These are phyloP conservation scores for Candida maris DNA, from an alignment of 805 yeast species.

Conservation along the genomic window DNA sequence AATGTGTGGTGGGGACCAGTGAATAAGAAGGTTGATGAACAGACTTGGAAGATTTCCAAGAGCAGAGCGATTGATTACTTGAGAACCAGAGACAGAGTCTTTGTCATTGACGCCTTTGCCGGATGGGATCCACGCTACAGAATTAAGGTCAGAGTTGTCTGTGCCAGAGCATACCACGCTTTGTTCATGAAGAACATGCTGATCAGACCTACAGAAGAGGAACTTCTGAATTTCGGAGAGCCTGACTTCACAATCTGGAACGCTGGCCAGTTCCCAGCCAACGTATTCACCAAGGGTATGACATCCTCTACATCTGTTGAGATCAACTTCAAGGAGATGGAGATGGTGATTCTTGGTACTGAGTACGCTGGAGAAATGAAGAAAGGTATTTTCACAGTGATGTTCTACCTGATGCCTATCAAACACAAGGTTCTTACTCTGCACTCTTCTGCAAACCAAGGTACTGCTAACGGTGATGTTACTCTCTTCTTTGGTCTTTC, in stretches of 20 bases:
- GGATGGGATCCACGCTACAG: slow-evolving; percentile 99
- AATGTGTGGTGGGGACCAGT: slow-evolving; percentile 99
- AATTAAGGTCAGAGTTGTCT: slow-evolving; percentile 89
- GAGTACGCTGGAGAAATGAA: slow-evolving; percentile 99
- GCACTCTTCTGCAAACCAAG: slow-evolving; percentile 95
- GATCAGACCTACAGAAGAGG: slow-evolving; percentile 90
- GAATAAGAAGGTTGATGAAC: slow-evolving; percentile 88
- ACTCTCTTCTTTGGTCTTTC: slow-evolving; percentile 94
- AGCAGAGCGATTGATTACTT: slow-evolving; percentile 96
- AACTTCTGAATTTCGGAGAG: slow-evolving; percentile 84
- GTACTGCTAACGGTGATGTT: slow-evolving; percentile 74
- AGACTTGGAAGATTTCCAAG: slow-evolving; percentile 92
- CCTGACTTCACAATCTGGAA: slow-evolving; percentile 98
- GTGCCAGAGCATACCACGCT: slow-evolving; percentile 99
- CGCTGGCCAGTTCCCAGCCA: slow-evolving; percentile 99
- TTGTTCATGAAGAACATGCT: slow-evolving; percentile 97
- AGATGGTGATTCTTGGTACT: slow-evolving; percentile 97
- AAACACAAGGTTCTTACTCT: slow-evolving; percentile 86
- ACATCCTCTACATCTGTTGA: slow-evolving; percentile 93
- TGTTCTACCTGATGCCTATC: slow-evolving; percentile 98
- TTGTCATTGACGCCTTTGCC: slow-evolving; percentile 93
- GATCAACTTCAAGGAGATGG: slow-evolving; percentile 95
- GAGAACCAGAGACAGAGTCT: slow-evolving; percentile 91
- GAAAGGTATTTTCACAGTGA: slow-evolving; percentile 97
- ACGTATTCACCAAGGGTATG: slow-evolving; percentile 95